Evolutionary conservation across 164 flowering plant species (phyloP), one percentile per base, ranked within the genome.

Genomic region (Chloranthus sessilifolius): DNA sequence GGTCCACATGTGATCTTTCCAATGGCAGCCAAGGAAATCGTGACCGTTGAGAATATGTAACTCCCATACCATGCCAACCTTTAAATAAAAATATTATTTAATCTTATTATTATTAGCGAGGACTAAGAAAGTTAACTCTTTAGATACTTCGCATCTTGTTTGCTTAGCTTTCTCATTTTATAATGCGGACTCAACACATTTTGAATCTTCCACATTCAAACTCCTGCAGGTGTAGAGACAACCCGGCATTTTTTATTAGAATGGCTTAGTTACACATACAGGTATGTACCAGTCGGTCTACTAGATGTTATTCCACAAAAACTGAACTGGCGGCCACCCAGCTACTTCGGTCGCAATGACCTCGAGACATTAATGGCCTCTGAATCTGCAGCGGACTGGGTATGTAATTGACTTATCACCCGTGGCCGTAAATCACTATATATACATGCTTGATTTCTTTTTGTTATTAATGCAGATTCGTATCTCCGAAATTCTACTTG

Each of bases 371-470:
- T 92, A 15, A 86, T 92, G 99, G 83, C 90, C 31, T 92, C 97
- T 43, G 97, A 92, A 40, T 89, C 95, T 52, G 99, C 95, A 15
- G 97, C 95, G 49, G 97, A 92, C 58, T 89, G 99, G 97, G 97
- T 92, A 78, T 40, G 67, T 16, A 25, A 14, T 24, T 17, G 11
- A 7, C 24, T 28, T 7, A 12, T 12, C 20, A 3, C 12, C 34
- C 34, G 3, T 40, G 26, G 36, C 23, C 20, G 12, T 29, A 8
- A 5, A 31, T 30, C 9, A 3, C 7, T 22, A 35, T 22, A 29
- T 38, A 47, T n/a, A 6, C 12, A 5, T 21, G 15, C 10, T 51
- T 43, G 11, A 6, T 65, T 46, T 21, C 22, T 15, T 23, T 29
- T 46, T 30, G 15, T 30, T 25, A 2, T 26, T 5, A 25, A 0